These are phyloP conservation scores for Cryomyces minteri DNA, from an alignment of 495 filamentous ascomycete species.

Conservation along the genomic window DNA sequence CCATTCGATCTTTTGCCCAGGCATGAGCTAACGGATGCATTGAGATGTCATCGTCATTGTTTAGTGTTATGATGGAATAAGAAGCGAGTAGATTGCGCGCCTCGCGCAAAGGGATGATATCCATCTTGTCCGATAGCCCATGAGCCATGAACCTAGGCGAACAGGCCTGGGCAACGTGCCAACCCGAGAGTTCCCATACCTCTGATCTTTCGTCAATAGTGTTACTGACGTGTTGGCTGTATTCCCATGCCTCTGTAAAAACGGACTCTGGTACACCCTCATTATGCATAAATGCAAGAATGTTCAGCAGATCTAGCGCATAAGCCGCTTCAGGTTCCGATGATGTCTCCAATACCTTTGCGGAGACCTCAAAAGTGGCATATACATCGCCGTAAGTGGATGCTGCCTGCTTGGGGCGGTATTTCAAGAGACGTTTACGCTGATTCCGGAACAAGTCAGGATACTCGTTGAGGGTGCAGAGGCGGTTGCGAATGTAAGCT, in stretches of 20 bases:
- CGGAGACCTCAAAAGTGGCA: conserved; percentile 9
- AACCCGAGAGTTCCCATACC: background rate
- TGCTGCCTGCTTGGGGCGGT: conserved; percentile 2
- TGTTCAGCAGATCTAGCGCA: conserved; percentile 3
- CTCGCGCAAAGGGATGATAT: no score
- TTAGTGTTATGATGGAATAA: conserved; percentile 9
- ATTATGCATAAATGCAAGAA: conserved; percentile 3
- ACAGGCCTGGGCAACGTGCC: conserved; percentile 12
- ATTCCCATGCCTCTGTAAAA: conserved; percentile 2
- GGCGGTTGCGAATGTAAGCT: conserved; percentile 6
- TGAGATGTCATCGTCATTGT: conserved; percentile 6
- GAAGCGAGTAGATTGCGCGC: conserved; percentile 10
- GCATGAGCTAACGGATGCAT: conserved; percentile 12
- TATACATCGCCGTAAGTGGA: conserved; percentile 9
- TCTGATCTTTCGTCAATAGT: background rate
- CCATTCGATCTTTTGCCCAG: conserved; percentile 7
- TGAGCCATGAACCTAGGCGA: no score
- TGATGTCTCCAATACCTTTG: conserved; percentile 2
- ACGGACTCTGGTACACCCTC: background rate
- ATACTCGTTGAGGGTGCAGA: conserved; percentile 5
- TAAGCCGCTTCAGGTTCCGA: background rate
- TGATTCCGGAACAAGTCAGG: conserved; percentile 3
- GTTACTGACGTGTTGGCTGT: background rate
- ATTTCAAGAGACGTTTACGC: conserved; percentile 4
- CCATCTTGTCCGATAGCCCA: no score